Evolutionary conservation across 768 basidiomycete genomes (phyloP).

Genomic region (Mycena haematopus): DNA sequence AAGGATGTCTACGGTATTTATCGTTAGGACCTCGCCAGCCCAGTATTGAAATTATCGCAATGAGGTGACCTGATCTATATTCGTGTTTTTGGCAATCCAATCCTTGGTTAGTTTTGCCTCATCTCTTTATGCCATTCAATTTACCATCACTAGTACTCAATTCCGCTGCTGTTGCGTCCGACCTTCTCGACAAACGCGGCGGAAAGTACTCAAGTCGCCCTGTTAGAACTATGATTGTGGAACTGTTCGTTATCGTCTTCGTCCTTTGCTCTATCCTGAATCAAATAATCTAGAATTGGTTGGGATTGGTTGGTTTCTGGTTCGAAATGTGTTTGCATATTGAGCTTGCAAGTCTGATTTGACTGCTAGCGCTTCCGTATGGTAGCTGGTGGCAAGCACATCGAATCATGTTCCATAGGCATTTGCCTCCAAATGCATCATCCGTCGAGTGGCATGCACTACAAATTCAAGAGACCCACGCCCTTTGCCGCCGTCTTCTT

Average conservation of each 20-base stretch:
- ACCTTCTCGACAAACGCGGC: slow-evolving; percentile 54
- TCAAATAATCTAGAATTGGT: slow-evolving; percentile 43
- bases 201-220: slow-evolving; percentile 53
- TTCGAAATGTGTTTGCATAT: neutral
- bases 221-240: slow-evolving; percentile 47
- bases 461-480: slow-evolving; percentile 43
- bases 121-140: neutral
- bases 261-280: neutral
- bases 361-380: slow-evolving; percentile 35
- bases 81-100: slow-evolving; percentile 50
- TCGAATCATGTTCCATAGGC: slow-evolving; percentile 42
- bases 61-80: slow-evolving; percentile 56
- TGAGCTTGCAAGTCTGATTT: neutral
- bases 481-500: slow-evolving; percentile 45
- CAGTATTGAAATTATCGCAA: neutral
- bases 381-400: slow-evolving; percentile 45
- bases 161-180: slow-evolving; percentile 45
- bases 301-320: slow-evolving; percentile 53
- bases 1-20: slow-evolving; percentile 47
- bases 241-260: slow-evolving; percentile 42
- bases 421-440: slow-evolving; percentile 26
- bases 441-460: slow-evolving; percentile 23
- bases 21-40: neutral
- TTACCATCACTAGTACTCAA: slow-evolving; percentile 42
- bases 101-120: slow-evolving; percentile 35